Base-by-base conservation (phyloP, 192 early-diverging fungal species). In the Dispira parvispora region DNA sequence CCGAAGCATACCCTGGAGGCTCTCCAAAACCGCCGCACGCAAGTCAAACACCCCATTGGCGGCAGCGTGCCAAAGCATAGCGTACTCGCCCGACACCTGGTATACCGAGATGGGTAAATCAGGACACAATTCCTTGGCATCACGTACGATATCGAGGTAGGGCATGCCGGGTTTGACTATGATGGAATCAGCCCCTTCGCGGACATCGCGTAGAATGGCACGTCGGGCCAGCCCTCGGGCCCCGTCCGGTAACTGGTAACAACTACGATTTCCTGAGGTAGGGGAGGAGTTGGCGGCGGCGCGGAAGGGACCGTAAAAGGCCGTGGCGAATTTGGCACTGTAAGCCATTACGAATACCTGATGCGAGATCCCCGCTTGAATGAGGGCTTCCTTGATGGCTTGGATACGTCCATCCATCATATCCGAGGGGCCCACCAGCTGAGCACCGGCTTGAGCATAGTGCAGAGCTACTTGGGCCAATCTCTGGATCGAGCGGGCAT, bases 341-440 rank as follows among this genome's bases (percentile, higher is more conserved):
- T 99, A 99, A n/a, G 82, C 81, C 89, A 99, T 96, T 43, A 99
- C 83, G 58, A 85, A 76, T 25, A 90, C 88, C 68, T 82, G 84
- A 68, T 86, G 80, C 20, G 82, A 80, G 16, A 91, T 68, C 0
- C 88, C 88, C 62, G 83, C 82, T 18, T 78, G 75, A 6, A 88
- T 71, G 32, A 99, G 75, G 0, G 75, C 78, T 68, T 90, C 71
- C 77, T 99, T 99, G 74, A 99, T 96, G 10, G 88, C 87, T 57
- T 81, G 75, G 69, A 99, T 88, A 61, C 96, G 82, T 45, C 89
- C 89, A 54, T 95, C 96, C 94, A 96, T 97, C 95, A 98, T 98
- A 69, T 98, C 94, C 14, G 88, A 90, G 11, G 94, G 94, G 4
- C 92, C 85, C 8, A 97, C 87, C 63, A 89, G 82, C 43, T 94